Evolutionary conservation across 495 filamentous ascomycete species (phyloP).

Genomic region (Immersiella caudata): DNA sequence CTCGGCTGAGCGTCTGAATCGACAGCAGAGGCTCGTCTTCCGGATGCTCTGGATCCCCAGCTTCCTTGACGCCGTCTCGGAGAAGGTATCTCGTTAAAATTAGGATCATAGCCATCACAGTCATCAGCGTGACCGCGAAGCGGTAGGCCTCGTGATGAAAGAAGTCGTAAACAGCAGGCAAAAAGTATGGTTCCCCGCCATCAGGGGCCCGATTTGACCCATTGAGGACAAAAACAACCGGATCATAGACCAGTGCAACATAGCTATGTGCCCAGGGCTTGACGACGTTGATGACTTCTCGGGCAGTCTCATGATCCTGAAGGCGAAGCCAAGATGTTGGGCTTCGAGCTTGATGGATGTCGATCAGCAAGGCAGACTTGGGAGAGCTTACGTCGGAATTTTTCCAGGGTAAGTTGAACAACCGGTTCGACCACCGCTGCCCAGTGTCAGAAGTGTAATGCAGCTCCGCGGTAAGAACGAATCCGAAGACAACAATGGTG

Average conservation of each 20-base stretch:
- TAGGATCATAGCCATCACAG: slow-evolving; percentile 58
- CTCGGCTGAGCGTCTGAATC: slow-evolving; percentile 58
- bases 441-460: slow-evolving; percentile 64
- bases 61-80: slow-evolving; percentile 51
- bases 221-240: slow-evolving; percentile 66
- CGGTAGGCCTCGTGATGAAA: slow-evolving; percentile 57
- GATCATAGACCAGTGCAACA: slow-evolving; percentile 67
- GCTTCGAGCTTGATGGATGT: slow-evolving; percentile 67
- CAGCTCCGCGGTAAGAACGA: slow-evolving; percentile 63
- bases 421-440: slow-evolving; percentile 43
- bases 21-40: slow-evolving; percentile 57
- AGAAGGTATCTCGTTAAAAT: slow-evolving; percentile 69
- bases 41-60: slow-evolving; percentile 34
- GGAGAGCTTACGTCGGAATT: slow-evolving; percentile 31
- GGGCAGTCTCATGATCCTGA: slow-evolving; percentile 73
- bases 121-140: slow-evolving; percentile 57
- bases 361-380: slow-evolving; percentile 46
- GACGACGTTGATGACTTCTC: slow-evolving; percentile 67
- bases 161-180: slow-evolving; percentile 60
- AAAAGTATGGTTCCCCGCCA: slow-evolving; percentile 43
- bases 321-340: slow-evolving; percentile 70
- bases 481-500: slow-evolving; percentile 62
- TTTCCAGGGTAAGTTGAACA: slow-evolving; percentile 37
- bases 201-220: slow-evolving; percentile 60
- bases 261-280: slow-evolving; percentile 68